Conservation (phyloP, 2,329 filamentous ascomycete species). For the Talaromyces sp. region DNA sequence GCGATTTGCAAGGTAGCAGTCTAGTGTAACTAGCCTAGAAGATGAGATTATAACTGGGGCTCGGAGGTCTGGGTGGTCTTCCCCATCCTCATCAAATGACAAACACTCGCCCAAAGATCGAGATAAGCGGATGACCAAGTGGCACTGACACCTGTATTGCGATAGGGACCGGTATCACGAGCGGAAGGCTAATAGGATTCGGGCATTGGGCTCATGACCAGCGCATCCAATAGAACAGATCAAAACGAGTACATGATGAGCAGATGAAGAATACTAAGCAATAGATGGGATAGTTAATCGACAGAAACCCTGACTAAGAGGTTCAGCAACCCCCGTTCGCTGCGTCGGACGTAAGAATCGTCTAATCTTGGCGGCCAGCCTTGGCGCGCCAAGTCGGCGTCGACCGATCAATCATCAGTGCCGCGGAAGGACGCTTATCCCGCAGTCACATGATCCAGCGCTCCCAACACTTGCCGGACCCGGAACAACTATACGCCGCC, state of each 20-base stretch:
- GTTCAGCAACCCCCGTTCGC: background rate
- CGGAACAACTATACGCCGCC: constrained; percentile 28
- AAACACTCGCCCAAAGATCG: background rate
- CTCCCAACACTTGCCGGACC: constrained; percentile 17
- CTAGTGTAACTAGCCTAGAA: constrained; percentile 14
- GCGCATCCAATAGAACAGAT: background rate
- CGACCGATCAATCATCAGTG: background rate
- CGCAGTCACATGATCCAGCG: background rate
- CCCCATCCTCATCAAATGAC: constrained; percentile 7
- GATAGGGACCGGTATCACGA: constrained; percentile 1
- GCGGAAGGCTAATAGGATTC: constrained; percentile 3
- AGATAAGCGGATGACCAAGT: constrained; percentile 14
- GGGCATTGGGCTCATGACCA: constrained; percentile 5
- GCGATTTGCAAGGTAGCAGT: constrained; percentile 16
- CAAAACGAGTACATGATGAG: background rate
- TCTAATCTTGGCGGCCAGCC: background rate
- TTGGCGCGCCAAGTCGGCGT: background rate
- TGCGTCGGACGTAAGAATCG: background rate
- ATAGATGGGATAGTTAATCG: background rate
- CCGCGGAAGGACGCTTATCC: background rate
- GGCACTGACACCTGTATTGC: background rate
- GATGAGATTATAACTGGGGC: constrained; percentile 15
- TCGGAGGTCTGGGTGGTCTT: constrained; percentile 5
- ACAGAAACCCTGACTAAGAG: background rate
- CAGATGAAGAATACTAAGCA: background rate